Base-by-base conservation (phyloP, 2,329 filamentous ascomycete species). In the Zymoseptoria ardabiliae region DNA sequence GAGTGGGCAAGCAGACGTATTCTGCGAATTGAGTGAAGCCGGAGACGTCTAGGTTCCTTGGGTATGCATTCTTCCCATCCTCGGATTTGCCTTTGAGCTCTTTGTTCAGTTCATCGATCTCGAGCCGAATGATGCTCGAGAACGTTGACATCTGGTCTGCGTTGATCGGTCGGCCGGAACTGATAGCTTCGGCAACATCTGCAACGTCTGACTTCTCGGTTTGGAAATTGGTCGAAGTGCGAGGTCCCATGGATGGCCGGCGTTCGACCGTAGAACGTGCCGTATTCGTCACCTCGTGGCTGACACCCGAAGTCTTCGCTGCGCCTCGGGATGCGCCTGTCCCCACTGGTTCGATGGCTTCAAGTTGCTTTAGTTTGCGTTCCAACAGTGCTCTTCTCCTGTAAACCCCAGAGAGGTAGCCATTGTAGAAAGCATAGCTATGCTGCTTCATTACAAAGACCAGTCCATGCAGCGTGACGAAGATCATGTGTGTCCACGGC, bases 391-490 rank as follows among this genome's bases (percentile, higher is more conserved):
- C 69, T 52, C 71, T 70, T 17, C 78, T 73, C 59, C 82, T 79
- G 68, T 85, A 83, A 82, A 90, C 55, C 87, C 75, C 74, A 2
- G 72, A 73, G 0, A 74, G 66, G 63, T 91, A 82, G 6, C 89
- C 89, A 66, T 91, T 92, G 73, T 90, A 91, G 65, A 90, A 90
- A 4, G 86, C 81, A 68, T 90, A 91, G 19, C 85, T 88, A 70
- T 91, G 89, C 73, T 91, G 88, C 76, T 93, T 93, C 89, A 92
- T 92, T 22, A 92, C 71, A 80, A 91, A 87, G 2, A 88, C 83
- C 58, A 92, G 75, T 13, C 85, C 85, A 69, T 92, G 88, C 19
- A 92, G 76, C 9, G 89, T 85, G 55, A 90, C 88, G 71, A 89
- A 91, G 19, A 91, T 86, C 1, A 87, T 90, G 68, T 91, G 89